Evolutionary conservation across 129 eudicot species (phyloP).

Genomic region (Dittrichia graveolens): DNA sequence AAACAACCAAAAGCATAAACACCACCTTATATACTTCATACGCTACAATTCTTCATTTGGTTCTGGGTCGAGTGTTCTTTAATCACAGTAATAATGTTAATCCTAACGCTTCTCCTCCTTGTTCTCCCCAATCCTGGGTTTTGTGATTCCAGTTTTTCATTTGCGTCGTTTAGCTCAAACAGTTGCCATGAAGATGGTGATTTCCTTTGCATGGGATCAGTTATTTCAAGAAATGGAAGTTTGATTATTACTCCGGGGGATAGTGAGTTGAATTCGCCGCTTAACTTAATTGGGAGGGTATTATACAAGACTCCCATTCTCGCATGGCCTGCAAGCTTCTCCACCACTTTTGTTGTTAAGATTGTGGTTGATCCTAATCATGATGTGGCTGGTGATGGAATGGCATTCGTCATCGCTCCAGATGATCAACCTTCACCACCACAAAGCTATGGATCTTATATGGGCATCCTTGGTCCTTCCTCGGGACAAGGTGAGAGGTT

Average conservation of each 20-base stretch:
- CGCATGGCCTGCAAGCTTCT: conserved; percentile 64
- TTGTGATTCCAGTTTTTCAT: conserved; percentile 43
- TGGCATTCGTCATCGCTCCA: conserved; percentile 64
- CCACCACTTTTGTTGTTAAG: conserved; percentile 54
- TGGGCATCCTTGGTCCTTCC: conserved; percentile 59
- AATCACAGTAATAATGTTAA: conserved; percentile 5
- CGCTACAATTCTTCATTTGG: background rate
- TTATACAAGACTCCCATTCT: conserved; percentile 48
- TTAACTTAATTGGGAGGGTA: conserved; percentile 45
- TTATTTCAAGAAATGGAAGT: conserved; percentile 47
- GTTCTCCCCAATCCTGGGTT: conserved; percentile 8
- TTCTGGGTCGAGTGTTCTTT: background rate
- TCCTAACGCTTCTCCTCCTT: conserved; percentile 1
- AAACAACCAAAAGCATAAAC: background rate
- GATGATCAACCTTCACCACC: conserved; percentile 58
- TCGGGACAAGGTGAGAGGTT: conserved; percentile 40
- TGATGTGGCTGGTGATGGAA: conserved; percentile 56
- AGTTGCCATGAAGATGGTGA: conserved; percentile 44
- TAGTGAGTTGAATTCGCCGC: background rate
- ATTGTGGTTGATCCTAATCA: conserved; percentile 38
- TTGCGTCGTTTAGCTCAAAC: conserved; percentile 48
- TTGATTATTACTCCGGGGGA: conserved; percentile 47
- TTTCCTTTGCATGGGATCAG: conserved; percentile 62
- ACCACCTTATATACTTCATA: background rate
- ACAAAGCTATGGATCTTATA: conserved; percentile 56